Conservation (phyloP, 805 yeast species). For the Pichia heedii region DNA sequence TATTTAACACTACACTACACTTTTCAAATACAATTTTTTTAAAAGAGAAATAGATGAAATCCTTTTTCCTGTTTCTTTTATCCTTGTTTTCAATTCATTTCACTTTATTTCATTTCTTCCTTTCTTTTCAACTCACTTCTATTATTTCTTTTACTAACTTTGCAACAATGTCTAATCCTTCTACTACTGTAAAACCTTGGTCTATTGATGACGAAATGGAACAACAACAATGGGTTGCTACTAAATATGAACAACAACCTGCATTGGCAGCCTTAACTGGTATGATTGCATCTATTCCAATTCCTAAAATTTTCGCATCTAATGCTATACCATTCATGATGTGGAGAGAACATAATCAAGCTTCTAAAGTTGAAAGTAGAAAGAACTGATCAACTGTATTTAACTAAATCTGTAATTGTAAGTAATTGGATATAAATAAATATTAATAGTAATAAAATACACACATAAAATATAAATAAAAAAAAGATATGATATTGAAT, state of each 20-base stretch:
- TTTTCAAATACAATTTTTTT: no score
- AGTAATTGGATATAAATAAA: no score
- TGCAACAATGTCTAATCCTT: background rate
- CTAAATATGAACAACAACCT: conserved; percentile 39
- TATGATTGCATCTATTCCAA: conserved; percentile 48
- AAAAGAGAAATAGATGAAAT: no score
- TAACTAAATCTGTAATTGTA: no score
- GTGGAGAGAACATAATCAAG: conserved; percentile 34
- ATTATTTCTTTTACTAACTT: background rate
- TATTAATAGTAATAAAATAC: background rate
- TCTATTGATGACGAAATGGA: conserved; percentile 29
- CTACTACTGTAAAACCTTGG: conserved; percentile 15
- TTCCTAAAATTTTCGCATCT: conserved; percentile 47
- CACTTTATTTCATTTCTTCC: background rate
- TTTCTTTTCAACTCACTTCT: background rate
- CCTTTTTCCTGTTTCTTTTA: no score
- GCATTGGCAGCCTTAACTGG: conserved; percentile 54
- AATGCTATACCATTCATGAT: conserved; percentile 52
- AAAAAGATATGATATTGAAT: no score
- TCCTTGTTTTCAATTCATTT: no score
- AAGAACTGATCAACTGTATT: conserved; percentile 5
- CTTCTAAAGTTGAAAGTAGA: conserved; percentile 15
- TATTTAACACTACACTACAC: no score
- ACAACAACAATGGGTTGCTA: conserved; percentile 42
- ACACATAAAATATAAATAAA: no score